Conservation (phyloP, 164 flowering plant species). For the Kingdonia uniflora region DNA sequence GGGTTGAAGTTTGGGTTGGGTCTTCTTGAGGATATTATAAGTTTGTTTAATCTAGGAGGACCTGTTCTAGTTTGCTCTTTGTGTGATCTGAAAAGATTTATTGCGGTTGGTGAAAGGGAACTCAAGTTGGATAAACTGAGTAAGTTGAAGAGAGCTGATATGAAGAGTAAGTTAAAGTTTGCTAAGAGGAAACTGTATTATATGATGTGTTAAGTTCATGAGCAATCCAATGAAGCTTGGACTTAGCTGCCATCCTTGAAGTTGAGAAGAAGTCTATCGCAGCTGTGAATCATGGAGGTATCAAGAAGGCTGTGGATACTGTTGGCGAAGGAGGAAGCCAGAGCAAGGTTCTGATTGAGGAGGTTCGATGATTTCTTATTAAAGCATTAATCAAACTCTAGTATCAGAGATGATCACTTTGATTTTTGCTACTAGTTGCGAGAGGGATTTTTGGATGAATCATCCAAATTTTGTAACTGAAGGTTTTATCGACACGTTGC, state of each 20-base stretch:
- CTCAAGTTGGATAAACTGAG: conserved; percentile 35
- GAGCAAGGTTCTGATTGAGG: conserved; percentile 46
- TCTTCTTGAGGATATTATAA: conserved; percentile 46
- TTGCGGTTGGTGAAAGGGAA: conserved; percentile 43
- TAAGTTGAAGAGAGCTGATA: conserved; percentile 30
- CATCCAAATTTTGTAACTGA: conserved; percentile 67
- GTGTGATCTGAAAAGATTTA: conserved; percentile 53
- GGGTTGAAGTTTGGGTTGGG: conserved; percentile 61
- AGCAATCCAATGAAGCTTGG: conserved; percentile 66
- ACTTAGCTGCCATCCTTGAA: conserved; percentile 35
- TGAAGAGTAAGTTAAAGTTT: conserved; percentile 43
- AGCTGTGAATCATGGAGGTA: conserved; percentile 13
- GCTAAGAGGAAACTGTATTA: conserved; percentile 61
- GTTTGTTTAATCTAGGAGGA: conserved; percentile 39
- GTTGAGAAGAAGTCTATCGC: conserved; percentile 38
- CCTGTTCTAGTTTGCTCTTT: conserved; percentile 52
- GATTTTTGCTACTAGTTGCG: conserved; percentile 56
- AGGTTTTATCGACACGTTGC: conserved; percentile 90
- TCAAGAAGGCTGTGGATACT: conserved; percentile 5
- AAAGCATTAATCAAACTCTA: no score
- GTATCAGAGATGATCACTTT: no score
- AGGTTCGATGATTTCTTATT: conserved; percentile 15
- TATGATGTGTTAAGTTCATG: conserved; percentile 82
- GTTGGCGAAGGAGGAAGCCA: conserved; percentile 12
- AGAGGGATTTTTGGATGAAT: conserved; percentile 55